A percentile compares a stretch with the other conserved stretches of the same genome.
Conservation (phyloP, 176 grass and related monocot species). For the Thinopyrum elongatum region DNA sequence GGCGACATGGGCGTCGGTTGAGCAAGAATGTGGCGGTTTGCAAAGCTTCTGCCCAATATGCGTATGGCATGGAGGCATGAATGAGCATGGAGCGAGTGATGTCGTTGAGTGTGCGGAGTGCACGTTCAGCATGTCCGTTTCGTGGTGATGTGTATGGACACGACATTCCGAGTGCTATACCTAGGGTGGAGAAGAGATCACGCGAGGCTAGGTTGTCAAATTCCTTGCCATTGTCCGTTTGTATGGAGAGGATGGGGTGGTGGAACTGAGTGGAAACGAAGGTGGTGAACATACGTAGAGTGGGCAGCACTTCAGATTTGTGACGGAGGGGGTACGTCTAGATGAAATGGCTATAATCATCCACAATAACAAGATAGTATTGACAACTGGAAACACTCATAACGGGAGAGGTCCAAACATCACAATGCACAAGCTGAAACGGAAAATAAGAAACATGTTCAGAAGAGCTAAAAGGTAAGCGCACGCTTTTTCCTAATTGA, state of each 20-base stretch:
- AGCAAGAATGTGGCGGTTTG: not conserved
- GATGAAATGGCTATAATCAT: too few relatives aligned
- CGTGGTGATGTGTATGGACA: not conserved
- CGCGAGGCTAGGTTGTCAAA: not conserved
- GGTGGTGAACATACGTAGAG: too few relatives aligned
- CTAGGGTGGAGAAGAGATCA: not conserved
- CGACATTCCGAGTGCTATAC: not conserved
- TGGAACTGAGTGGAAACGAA: too few relatives aligned
- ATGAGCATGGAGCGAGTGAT: not conserved
- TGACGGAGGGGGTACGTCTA: too few relatives aligned
- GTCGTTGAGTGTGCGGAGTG: not conserved
- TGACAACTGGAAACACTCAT: too few relatives aligned
- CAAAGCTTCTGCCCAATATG: not conserved
- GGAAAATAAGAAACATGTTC: too few relatives aligned
- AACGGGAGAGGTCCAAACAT: too few relatives aligned
- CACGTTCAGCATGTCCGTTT: not conserved
- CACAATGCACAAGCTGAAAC: too few relatives aligned
- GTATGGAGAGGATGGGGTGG: not conserved
- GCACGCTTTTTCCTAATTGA: too few relatives aligned
- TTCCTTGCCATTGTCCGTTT: not conserved
- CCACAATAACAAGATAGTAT: too few relatives aligned
- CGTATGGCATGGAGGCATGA: accelerated
- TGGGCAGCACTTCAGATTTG: too few relatives aligned
- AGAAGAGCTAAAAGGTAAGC: too few relatives aligned
- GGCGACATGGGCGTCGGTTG: not conserved